Conservation (phyloP, 2,329 filamentous ascomycete genomes). For the Neurospora crassa region DNA sequence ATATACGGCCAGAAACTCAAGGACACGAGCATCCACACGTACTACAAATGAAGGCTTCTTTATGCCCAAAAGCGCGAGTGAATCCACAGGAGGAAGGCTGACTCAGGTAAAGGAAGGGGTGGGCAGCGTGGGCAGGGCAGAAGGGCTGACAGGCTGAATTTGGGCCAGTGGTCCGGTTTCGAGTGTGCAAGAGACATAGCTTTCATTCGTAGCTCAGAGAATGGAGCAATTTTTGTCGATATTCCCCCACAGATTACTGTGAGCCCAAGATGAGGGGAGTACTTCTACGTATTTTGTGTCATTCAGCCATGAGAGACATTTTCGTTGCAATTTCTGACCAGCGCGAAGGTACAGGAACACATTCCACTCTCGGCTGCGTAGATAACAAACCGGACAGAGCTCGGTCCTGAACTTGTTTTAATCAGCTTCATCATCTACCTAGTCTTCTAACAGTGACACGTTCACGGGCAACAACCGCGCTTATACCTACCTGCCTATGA, state of each 20-base stretch:
- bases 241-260: not conserved
- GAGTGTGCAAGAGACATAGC: not conserved
- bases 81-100: not conserved
- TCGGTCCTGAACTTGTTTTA: not conserved
- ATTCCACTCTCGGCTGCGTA: too few species aligned
- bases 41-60: conserved; percentile 6
- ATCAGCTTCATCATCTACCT: too few species aligned
- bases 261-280: not conserved
- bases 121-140: not conserved
- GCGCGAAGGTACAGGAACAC: too few species aligned
- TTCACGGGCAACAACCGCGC: not conserved
- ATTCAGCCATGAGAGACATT: too few species aligned
- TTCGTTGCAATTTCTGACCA: too few species aligned
- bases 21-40: conserved; percentile 12
- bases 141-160: not conserved
- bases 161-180: not conserved
- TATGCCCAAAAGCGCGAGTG: conserved; percentile 12
- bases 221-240: not conserved
- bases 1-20: conserved; percentile 1
- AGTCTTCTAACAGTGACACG: too few species aligned
- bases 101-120: not conserved
- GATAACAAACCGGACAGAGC: not conserved
- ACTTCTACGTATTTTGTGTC: not conserved
- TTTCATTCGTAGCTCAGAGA: not conserved
- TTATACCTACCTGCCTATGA: not conserved